phyloP scores from a whole-genome alignment of 2,329 filamentous ascomycete species.

The Knufia petricola region DNA sequence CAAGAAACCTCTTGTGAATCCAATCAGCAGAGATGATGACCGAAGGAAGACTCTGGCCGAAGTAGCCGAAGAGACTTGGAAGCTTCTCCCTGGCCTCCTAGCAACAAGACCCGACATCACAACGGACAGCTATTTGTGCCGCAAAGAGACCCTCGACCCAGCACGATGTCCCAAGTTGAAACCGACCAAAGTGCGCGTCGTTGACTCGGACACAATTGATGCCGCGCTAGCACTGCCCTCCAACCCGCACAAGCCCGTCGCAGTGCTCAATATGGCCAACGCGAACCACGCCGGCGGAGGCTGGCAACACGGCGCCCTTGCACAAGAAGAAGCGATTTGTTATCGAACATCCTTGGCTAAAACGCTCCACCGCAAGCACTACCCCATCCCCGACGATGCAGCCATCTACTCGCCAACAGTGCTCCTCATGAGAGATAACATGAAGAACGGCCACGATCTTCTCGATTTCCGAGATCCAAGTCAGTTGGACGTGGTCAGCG shows the following conservation, averaged over 20 bases:
- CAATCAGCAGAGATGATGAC: constrained; percentile 8
- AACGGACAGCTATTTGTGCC: constrained; percentile 32
- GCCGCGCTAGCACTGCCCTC: constrained; percentile 39
- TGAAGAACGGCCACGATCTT: constrained; percentile 39
- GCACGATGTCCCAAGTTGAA: constrained; percentile 33
- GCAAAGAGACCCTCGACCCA: constrained; percentile 33
- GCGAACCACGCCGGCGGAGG: constrained; percentile 50
- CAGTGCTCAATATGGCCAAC: constrained; percentile 58
- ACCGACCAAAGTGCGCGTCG: constrained; percentile 37
- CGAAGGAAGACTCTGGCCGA: constrained; percentile 28
- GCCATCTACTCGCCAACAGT: constrained; percentile 53
- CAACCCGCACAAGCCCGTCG: constrained; percentile 34
- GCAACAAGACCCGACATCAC: constrained; percentile 34
- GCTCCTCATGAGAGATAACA: constrained; percentile 47
- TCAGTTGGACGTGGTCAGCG: constrained; percentile 45
- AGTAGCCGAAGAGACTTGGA: constrained; percentile 40
- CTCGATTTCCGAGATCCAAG: constrained; percentile 31
- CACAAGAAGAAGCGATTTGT: constrained; percentile 62
- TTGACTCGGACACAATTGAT: constrained; percentile 51
- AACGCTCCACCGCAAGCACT: constrained; percentile 37
- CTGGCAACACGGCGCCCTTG: constrained; percentile 51
- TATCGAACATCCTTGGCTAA: constrained; percentile 44
- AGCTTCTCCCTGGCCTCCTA: constrained; percentile 40
- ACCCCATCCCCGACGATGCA: constrained; percentile 43
- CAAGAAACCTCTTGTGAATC: constrained; percentile 11